Conservation (phyloP, 106 monocot species). For the Dioscorea zingiberensis region DNA sequence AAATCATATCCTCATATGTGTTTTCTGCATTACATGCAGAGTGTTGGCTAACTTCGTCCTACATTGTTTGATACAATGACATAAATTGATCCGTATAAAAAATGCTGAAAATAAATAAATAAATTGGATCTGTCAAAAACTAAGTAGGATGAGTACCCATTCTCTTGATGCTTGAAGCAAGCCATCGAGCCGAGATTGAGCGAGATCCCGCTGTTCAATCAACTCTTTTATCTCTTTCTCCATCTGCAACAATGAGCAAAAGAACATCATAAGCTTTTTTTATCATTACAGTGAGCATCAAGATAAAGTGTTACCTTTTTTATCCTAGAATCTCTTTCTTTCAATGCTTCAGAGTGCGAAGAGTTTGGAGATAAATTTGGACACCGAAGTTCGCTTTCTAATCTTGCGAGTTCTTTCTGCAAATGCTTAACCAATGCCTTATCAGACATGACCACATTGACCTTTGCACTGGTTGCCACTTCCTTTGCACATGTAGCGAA, state of each 20-base stretch:
- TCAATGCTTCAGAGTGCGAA: conserved; percentile 37
- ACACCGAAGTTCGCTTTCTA: conserved; percentile 70
- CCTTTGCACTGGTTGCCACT: conserved; percentile 48
- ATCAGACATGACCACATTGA: conserved; percentile 89
- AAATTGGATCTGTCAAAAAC: not conserved
- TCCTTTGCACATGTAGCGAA: conserved; percentile 78
- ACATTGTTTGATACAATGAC: too few relatives aligned
- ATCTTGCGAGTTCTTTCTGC: conserved; percentile 67
- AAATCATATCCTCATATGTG: conserved; percentile 45
- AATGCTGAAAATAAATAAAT: not conserved
- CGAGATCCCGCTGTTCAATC: conserved; percentile 74
- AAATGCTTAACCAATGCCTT: conserved; percentile 83
- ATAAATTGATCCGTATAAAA: not conserved
- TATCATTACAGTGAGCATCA: too few relatives aligned
- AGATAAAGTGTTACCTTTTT: conserved; percentile 72
- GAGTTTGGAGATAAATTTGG: conserved; percentile 21
- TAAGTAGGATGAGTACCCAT: conserved; percentile 35
- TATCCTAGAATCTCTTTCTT: conserved; percentile 73
- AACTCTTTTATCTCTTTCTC: conserved; percentile 83
- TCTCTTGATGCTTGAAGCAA: conserved; percentile 50
- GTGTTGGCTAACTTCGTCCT: conserved; percentile 30
- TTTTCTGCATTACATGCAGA: conserved; percentile 18
- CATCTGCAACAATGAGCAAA: conserved; percentile 41
- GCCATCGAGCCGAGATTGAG: conserved; percentile 72
- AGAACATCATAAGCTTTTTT: not conserved